Base-by-base conservation (phyloP, 805 yeast species). In the Jamesozyma jinghongensis region DNA sequence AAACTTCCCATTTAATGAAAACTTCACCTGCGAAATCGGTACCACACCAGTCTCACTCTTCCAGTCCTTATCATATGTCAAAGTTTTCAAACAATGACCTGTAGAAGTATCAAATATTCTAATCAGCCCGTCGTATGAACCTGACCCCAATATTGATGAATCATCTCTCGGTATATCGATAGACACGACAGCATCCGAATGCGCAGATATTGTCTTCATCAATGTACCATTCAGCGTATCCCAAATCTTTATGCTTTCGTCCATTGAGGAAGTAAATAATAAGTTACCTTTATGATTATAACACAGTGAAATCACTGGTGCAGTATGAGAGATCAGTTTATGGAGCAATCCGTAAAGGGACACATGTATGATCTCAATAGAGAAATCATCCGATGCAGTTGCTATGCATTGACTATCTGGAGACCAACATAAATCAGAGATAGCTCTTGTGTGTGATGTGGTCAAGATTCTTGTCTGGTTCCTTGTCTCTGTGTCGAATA, bases 231-330 rank as follows among this genome's bases (percentile, higher is more conserved):
- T 50, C 19, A 62, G 35, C 2, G 81, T 74, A 60, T 90, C 96
- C 98, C 98, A 90, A 2, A 90, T 71, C 38, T 88, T 73, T 13
- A 92, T 79, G 38, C 90, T 85, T 56, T 90, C 97, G 61, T 90
- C 98, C 38, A 92, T 76, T 1, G 94, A 77, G 0, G 95, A 94
- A 33, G 88, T 75, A 19, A 84, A 77, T 13, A 92, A 57, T 18
- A 92, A 60, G 46, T 85, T 84, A 1, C 96, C 95, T 56, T 80
- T 81, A 31, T 68, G 60, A 47, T 77, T 83, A 65, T 79, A 90
- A 39, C 69, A 69, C 4, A 86, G 61, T n/a, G 81, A 68, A 1
- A 85, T 79, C 10, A 86, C 85, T 43, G 85, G 90, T 47, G 79
- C 90, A 0, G 95, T 85, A 54, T 90, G 98, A 5, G 94, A 88